Evolutionary conservation across 2,329 filamentous ascomycete genomes (phyloP), one percentile per base, ranked within the genome.

Genomic region (Xylaria sp.): DNA sequence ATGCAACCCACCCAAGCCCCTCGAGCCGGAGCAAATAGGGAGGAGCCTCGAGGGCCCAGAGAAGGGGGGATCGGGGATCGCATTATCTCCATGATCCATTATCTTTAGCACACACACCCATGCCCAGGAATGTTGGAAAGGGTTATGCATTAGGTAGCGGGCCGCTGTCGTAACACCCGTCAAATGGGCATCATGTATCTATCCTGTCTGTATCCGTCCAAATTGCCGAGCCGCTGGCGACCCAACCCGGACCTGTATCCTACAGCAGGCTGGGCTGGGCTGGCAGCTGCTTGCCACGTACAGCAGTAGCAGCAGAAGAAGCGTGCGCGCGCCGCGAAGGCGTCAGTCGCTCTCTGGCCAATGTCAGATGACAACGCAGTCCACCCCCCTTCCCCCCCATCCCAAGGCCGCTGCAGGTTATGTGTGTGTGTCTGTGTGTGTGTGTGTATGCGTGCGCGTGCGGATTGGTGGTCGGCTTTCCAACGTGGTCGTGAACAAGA

Each of bases 71-170:
- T 54, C 45, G 40, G 43, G 50, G 43, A 47, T 44, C 29, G 41
- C 48, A 56, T 58, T 63, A 61, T 63, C 61, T 62, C 51, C n/a
- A 56, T 22, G 22, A 47, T 51, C 44, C 8, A 48, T n/a, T n/a
- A n/a, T n/a, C n/a, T n/a, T n/a, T n/a, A n/a, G n/a, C n/a, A n/a
- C n/a, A n/a, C n/a, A n/a, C n/a, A n/a, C n/a, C n/a, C n/a, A n/a
- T n/a, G n/a, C n/a, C 37, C 38, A 56, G 57, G 57, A 57, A 48
- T 26, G 24, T 13, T 34, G 29, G 11, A 13, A 34, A n/a, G 45
- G 57, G 54, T 44, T 50, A 43, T 58, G 64, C 64, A 65, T 62
- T 61, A 66, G 61, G 62, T 61, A 66, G 61, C 58, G 63, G 58
- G 43, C 57, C 29, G 54, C 48, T 52, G 41, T 52, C 51, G 56